Base-by-base conservation (phyloP, 352 stramenopile genomes). In the Peronospora belbahrii region DNA sequence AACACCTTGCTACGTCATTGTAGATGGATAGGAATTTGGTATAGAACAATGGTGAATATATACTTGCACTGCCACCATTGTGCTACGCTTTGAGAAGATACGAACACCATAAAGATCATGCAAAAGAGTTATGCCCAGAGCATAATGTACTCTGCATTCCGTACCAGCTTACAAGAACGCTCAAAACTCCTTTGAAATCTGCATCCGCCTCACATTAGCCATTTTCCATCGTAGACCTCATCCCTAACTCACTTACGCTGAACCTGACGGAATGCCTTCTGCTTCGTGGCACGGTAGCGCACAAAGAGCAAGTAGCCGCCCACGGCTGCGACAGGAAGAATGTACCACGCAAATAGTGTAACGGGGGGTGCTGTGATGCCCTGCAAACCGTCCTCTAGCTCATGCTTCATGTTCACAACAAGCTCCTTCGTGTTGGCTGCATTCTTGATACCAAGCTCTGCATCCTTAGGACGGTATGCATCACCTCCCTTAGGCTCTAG, bases 331-430 rank as follows among this genome's bases (percentile, higher is more conserved):
- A 91, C 60, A 0, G 79, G 79, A 27, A 91, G 41, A 34, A 87
- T 72, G 70, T 91, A 91, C 79, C 74, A 91, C 25, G 66, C 70
- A 40, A 88, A 88, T 6, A 91, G 58, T 30, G 74, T 79, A 32
- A 88, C 62, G n/a, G 59, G 70, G 39, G 79, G 76, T 19, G 71
- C 73, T 14, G 41, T 62, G 37, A 67, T 63, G 2, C 57, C 55
- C 47, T 84, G 62, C 2, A 86, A 52, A 35, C 58, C 65, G 28
- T 74, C 56, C 36, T 72, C 68, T 27, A 56, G 38, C 38, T 78
- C 59, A 11, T 44, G 46, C 51, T 78, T 68, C 9, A 36, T 45
- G 23, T 68, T 52, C 6, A 47, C 49, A 24, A 70, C 63, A 14
- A 82, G 50, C 8, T 65, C 59, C 49, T 70, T 65, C 10, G 59